Conservation (phyloP, 108 stramenopile species). For the Skeletonema menzelii region DNA sequence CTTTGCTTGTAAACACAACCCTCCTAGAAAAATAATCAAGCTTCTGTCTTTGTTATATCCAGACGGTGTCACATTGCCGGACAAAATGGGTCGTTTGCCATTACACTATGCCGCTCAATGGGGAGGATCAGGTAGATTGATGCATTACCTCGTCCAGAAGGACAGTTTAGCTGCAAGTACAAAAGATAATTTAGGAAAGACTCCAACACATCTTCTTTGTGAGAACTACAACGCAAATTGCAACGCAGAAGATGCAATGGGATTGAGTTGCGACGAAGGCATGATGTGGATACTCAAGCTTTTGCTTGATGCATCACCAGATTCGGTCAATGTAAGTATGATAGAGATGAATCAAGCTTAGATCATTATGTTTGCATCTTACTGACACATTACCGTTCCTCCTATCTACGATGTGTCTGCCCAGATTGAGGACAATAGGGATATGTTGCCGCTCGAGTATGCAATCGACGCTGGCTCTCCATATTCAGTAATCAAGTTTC, state of each 20-base stretch:
- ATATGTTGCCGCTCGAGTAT: conserved; percentile 3
- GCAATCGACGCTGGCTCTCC: conserved; percentile 22
- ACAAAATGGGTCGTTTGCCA: conserved; percentile 17
- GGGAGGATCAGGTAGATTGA: conserved; percentile 19
- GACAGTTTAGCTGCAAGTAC: conserved; percentile 16
- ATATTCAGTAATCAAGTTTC: conserved; percentile 1
- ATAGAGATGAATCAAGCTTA: neutral
- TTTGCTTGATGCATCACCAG: conserved; percentile 9
- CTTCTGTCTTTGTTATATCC: conserved; percentile 13
- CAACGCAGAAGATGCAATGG: neutral
- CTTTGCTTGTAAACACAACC: conserved; percentile 21
- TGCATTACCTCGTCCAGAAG: conserved; percentile 21
- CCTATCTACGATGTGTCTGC: too few relatives aligned
- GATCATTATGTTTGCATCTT: neutral
- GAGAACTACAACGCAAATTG: conserved; percentile 4
- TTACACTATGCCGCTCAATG: conserved; percentile 25
- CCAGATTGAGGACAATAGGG: conserved; percentile 21
- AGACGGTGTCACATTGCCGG: conserved; percentile 5
- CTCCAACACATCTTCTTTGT: conserved; percentile 19
- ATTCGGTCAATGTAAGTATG: conserved; percentile 8
- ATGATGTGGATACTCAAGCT: neutral
- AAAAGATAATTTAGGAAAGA: conserved; percentile 24
- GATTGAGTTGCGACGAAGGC: conserved; percentile 4
- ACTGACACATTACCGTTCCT: neutral
- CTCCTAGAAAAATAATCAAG: conserved; percentile 11